Base-by-base conservation (phyloP, 2,329 filamentous ascomycete species). In the Aspergillus costaricaensis region DNA sequence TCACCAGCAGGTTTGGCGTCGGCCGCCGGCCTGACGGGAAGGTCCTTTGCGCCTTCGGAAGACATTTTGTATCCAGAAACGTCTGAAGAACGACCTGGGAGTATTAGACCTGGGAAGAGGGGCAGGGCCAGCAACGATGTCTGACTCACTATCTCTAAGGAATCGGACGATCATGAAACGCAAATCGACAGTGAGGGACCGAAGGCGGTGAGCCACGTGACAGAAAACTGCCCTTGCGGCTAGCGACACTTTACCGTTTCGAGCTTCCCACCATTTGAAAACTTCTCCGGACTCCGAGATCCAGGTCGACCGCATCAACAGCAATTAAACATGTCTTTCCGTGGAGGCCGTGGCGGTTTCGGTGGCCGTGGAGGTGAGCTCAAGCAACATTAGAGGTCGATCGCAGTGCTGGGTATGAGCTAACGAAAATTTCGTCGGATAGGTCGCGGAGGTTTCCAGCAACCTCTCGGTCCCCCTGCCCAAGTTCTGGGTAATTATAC, bases 361-460 rank as follows among this genome's bases (percentile, higher is more conserved):
- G 77, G 70, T 64, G 66, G 67, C 67, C 76, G 77, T 69, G 77
- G 78, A 75, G 77, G 78, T 79, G 69, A 74, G 53, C 36, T 47
- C n/a, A 6, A 32, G 73, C 62, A 72, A 72, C 68, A 70, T 64
- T 55, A 65, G 56, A 61, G 49, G 49, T 19, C 57, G 17, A 39
- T 30, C 8, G 41, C 56, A 17, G 48, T 32, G 30, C 58, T 62
- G 55, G 55, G 49, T 47, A 68, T 55, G 55, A 67, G 68, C 71
- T 75, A 69, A 75, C 66, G 67, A 74, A 71, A 72, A 68, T 74
- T 75, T 73, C 70, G 63, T 70, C 61, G 65, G 71, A 73, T 74
- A 85, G 85, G 85, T 64, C 85, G 86, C 65, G 86, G 85, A 74
- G 86, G 86, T 61, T 88, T 83, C 74, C 83, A 85, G 65, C 82